These are phyloP conservation scores for Fusarium sp. DNA, from an alignment of 2,329 filamentous ascomycete genomes.

Conservation along the genomic window DNA sequence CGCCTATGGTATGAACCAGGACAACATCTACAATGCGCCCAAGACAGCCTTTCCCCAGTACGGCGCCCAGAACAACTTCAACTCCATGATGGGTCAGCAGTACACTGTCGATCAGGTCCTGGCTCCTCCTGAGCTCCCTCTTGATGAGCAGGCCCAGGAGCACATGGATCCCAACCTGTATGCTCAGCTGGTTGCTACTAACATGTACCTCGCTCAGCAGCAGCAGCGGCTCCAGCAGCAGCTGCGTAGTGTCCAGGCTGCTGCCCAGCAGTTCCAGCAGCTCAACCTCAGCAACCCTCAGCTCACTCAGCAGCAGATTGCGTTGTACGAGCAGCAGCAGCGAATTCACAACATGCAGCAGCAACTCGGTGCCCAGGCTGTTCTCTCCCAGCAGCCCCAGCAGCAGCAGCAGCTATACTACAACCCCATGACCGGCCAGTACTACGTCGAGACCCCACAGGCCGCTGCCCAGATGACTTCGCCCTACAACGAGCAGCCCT, in stretches of 20 bases:
- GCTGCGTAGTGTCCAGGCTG: slow-evolving; percentile 83
- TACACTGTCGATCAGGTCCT: slow-evolving; percentile 91
- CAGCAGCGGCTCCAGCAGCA: slow-evolving; percentile 97
- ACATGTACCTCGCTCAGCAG: slow-evolving; percentile 92
- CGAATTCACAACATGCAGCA: slow-evolving; percentile 56
- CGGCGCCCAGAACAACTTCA: slow-evolving; percentile 50
- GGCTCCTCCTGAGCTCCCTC: slow-evolving; percentile 83
- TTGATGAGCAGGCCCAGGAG: slow-evolving; percentile 76
- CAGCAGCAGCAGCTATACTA: slow-evolving; percentile 81
- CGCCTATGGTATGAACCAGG: slow-evolving; percentile 58
- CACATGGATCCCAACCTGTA: slow-evolving; percentile 88
- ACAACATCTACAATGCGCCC: slow-evolving; percentile 61
- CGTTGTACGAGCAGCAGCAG: slow-evolving; percentile 60
- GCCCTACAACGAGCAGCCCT: slow-evolving; percentile 58
- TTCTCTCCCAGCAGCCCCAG: slow-evolving; percentile 53
- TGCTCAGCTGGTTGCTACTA: slow-evolving; percentile 89
- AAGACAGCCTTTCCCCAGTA: slow-evolving; percentile 70
- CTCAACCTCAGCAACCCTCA: slow-evolving; percentile 73
- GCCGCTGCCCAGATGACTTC: slow-evolving; percentile 57
- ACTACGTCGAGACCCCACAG: slow-evolving; percentile 77
- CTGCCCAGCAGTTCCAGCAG: slow-evolving; percentile 84
- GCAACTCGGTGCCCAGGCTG: slow-evolving; percentile 53
- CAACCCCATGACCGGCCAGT: slow-evolving; percentile 88
- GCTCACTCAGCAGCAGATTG: slow-evolving; percentile 61
- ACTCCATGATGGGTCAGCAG: slow-evolving; percentile 56